phyloP scores from a whole-genome alignment of 495 filamentous ascomycete species.

The Wilcoxina mikolae region DNA sequence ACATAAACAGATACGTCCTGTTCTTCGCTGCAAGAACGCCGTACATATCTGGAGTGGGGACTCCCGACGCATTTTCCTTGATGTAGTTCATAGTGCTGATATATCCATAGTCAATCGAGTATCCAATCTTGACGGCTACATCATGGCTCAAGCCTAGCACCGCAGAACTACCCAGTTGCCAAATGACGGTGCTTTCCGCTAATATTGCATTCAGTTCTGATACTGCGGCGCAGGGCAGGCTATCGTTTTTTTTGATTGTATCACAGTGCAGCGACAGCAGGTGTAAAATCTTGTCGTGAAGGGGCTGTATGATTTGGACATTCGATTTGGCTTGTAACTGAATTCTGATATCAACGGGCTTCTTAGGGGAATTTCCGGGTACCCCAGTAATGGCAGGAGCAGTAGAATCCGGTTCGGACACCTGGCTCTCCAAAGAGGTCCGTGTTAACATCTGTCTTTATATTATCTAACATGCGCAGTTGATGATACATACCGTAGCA shows the following conservation, averaged over 20 bases:
- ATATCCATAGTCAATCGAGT: background rate
- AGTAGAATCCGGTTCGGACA: too few species aligned
- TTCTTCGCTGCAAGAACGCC: background rate
- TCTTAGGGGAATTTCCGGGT: too few species aligned
- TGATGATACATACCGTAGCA: too few species aligned
- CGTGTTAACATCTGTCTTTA: too few species aligned
- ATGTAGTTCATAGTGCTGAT: slow-evolving; percentile 3
- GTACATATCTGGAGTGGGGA: background rate
- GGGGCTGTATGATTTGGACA: background rate
- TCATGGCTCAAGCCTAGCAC: background rate
- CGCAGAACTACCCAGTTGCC: background rate
- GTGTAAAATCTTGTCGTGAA: background rate
- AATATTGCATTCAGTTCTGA: background rate
- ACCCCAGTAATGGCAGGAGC: too few species aligned
- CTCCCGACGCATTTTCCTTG: background rate
- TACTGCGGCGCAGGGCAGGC: background rate
- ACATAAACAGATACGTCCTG: background rate
- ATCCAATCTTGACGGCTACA: background rate
- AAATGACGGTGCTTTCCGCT: background rate
- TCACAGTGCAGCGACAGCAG: background rate
- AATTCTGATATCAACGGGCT: background rate
- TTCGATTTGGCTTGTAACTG: background rate
- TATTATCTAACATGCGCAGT: too few species aligned
- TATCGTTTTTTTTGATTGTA: background rate
- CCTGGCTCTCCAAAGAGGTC: too few species aligned